Evolutionary conservation across 176 grass and related monocot species (phyloP).

Genomic region (Eleusine indica): DNA sequence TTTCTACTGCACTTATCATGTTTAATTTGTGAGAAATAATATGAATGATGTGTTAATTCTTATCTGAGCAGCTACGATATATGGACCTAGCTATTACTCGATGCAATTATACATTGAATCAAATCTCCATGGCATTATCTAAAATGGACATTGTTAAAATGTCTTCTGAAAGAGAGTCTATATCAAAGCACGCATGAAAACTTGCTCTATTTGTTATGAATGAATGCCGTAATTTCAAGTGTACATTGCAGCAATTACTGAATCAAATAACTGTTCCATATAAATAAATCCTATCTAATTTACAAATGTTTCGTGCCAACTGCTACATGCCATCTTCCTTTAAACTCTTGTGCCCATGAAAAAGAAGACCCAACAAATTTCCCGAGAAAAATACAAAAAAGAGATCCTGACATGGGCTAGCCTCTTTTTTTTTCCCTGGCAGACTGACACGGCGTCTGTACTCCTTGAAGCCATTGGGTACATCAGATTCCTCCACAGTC

Average conservation of each 20-base stretch:
- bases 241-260: neutral
- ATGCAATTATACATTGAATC: neutral
- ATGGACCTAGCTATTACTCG: neutral
- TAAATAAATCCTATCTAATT: neutral
- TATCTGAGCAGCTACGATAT: neutral
- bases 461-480: conserved; percentile 98
- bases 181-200: neutral
- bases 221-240: neutral
- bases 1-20: neutral
- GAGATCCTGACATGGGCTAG: conserved; percentile 53
- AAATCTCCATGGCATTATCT: neutral
- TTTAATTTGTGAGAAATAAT: neutral
- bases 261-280: neutral
- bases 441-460: conserved; percentile 99
- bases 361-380: conserved; percentile 44
- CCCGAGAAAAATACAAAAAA: conserved; percentile 47
- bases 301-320: neutral
- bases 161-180: neutral
- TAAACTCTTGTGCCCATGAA: neutral
- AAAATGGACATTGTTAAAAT: neutral
- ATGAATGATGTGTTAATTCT: neutral
- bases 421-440: conserved; percentile 44
- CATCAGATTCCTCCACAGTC: conserved; percentile 99
- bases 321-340: neutral
- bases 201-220: neutral